Conservation (phyloP, 2,329 filamentous ascomycete genomes). For the Fusarium abutilonis region DNA sequence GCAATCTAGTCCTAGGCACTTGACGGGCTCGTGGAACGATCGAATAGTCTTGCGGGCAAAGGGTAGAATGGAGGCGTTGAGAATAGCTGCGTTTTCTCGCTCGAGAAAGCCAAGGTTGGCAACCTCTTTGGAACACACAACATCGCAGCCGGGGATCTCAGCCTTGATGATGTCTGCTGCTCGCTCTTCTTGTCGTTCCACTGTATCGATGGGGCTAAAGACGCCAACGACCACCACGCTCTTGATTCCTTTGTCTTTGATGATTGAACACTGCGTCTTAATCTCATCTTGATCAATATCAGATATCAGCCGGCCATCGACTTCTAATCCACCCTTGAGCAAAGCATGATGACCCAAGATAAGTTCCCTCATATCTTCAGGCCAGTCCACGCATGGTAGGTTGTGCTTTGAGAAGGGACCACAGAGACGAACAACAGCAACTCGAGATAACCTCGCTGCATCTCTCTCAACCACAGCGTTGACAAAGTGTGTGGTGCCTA, state of each 20-base stretch:
- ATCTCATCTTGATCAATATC: conserved; percentile 57
- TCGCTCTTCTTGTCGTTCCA: conserved; percentile 60
- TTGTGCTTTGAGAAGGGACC: conserved; percentile 63
- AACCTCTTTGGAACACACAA: conserved; percentile 63
- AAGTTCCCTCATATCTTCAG: conserved; percentile 57
- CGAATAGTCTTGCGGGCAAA: conserved; percentile 67
- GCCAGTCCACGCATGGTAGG: conserved; percentile 65
- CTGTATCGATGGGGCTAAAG: conserved; percentile 63
- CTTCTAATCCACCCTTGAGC: conserved; percentile 61
- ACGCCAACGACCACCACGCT: conserved; percentile 61
- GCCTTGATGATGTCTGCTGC: conserved; percentile 55
- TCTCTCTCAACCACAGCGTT: conserved; percentile 68
- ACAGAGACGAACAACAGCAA: conserved; percentile 65
- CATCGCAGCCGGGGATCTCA: conserved; percentile 54
- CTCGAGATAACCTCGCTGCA: conserved; percentile 56
- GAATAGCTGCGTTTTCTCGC: conserved; percentile 71
- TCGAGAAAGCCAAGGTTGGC: conserved; percentile 66
- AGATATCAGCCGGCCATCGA: conserved; percentile 60
- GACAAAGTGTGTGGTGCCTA: conserved; percentile 67
- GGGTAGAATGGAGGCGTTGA: conserved; percentile 69
- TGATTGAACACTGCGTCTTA: conserved; percentile 50
- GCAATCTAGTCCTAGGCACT: conserved; percentile 59
- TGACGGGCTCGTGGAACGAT: conserved; percentile 64
- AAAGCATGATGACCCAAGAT: conserved; percentile 58
- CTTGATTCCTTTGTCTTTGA: conserved; percentile 55